Base-by-base conservation (phyloP, 1,284 basidiomycete genomes). In the Ganoderma lingzhi region DNA sequence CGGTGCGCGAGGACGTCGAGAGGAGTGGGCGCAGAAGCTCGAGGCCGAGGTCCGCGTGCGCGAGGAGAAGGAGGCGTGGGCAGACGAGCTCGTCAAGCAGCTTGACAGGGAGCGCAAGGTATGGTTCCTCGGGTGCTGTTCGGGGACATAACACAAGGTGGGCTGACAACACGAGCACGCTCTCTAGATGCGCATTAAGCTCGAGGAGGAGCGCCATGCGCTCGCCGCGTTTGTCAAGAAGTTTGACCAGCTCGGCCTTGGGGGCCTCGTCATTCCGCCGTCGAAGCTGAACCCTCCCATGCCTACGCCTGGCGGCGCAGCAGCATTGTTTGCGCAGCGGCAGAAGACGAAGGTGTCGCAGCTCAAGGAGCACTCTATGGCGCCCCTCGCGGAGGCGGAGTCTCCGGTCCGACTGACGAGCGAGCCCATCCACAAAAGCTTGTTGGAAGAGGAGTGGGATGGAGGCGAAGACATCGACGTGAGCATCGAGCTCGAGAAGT, bases 1-100 rank as follows among this genome's bases (percentile, higher is more conserved):
- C 89, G 59, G 90, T 94, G 2, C 85, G 89, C 53, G 93, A 95
- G 77, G 93, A 95, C 66, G 91, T 95, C 3, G 94, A 95, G 81
- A 87, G 84, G 94, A 96, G 78, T 96, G 92, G 90, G 76, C 80
- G 9, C 84, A 70, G 2, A 90, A 87, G 78, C 78, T 96, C 0
- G 88, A 89, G 41, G 85, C 84, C 35, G 88, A 95, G 77, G 82
- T 84, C 67, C 84, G 81, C 74, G 84, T 84, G 73, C 78, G 89
- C 28, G 88, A 91, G 76, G 91, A 92, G 78, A 90, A 88, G 77
- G 88, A 91, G 71, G 84, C 80, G 30, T 94, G 92, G 91, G 89
- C 90, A 1, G 84, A 85, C 23, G 92, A 93, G 76, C 80, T 93
- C 6, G 88, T 91, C 48, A 88, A 85, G 71, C 87, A 91, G 74